phyloP scores from a whole-genome alignment of 257 asterid species.

The Eucommia ulmoides region DNA sequence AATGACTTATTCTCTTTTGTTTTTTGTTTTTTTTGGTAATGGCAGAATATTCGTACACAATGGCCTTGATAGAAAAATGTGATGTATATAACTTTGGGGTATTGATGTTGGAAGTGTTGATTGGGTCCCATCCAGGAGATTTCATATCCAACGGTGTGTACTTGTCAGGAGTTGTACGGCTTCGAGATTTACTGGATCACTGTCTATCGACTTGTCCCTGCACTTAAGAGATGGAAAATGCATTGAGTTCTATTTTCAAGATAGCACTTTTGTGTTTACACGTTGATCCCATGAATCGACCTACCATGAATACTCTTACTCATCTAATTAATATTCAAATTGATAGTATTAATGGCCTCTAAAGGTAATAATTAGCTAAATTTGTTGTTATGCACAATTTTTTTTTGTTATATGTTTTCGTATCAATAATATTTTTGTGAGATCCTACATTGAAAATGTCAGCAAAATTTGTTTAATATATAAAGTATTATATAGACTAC shows the following conservation, averaged over 20 bases:
- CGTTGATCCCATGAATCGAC: neutral
- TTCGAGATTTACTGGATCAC: neutral
- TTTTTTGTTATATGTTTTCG: too few species aligned
- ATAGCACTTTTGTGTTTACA: neutral
- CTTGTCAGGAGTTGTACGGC: neutral
- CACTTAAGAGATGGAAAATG: neutral
- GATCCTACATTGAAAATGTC: too few species aligned
- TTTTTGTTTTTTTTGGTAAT: neutral
- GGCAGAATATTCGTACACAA: neutral
- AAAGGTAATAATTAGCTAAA: too few species aligned
- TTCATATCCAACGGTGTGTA: too few species aligned
- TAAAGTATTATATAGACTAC: too few species aligned
- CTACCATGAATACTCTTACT: neutral
- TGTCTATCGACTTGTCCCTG: neutral
- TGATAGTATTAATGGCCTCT: too few species aligned
- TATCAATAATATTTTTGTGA: too few species aligned
- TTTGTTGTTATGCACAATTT: too few species aligned
- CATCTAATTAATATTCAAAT: too few species aligned
- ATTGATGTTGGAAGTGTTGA: neutral
- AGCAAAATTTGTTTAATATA: too few species aligned
- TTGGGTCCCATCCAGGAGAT: conserved; percentile 1
- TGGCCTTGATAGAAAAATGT: conserved; percentile 2
- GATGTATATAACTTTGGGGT: conserved; percentile 2
- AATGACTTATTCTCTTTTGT: neutral
- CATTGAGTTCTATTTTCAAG: neutral